These are phyloP conservation scores for Xylaria sp. DNA, from an alignment of 2,329 filamentous ascomycete species.

Conservation along the genomic window DNA sequence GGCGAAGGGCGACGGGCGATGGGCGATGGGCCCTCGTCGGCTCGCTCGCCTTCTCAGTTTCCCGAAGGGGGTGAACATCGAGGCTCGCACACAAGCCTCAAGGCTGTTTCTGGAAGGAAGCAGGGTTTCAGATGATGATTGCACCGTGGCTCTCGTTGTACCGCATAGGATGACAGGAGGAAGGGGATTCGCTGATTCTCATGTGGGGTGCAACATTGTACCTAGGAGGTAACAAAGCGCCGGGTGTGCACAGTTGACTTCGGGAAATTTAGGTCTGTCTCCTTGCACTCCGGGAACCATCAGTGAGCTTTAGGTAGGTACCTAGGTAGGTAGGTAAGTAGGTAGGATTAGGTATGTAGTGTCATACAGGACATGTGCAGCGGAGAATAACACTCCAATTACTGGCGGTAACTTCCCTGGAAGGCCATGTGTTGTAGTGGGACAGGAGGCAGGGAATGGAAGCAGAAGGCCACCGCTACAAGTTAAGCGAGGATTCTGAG, in stretches of 20 bases:
- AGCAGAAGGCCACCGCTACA: conserved; percentile 3
- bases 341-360: too few relatives aligned
- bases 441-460: conserved; percentile 24
- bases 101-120: conserved; percentile 25
- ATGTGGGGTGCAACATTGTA: conserved; percentile 33
- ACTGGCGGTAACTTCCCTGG: conserved; percentile 18
- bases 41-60: conserved; percentile 22
- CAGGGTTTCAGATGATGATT: conserved; percentile 39
- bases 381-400: conserved; percentile 38
- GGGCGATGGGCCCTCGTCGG: conserved; percentile 28
- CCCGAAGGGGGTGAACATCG: conserved; percentile 26
- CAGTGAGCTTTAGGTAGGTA: too few relatives aligned
- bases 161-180: conserved; percentile 39
- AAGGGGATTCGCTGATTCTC: conserved; percentile 22
- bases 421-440: conserved; percentile 38
- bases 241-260: conserved; percentile 42
- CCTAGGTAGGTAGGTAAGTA: too few relatives aligned
- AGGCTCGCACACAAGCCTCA: conserved; percentile 26
- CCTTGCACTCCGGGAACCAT: conserved; percentile 36
- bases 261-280: conserved; percentile 38
- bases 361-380: conserved; percentile 37
- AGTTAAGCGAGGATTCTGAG: neutral
- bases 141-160: conserved; percentile 35
- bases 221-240: conserved; percentile 33
- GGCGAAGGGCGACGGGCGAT: too few relatives aligned